Base-by-base conservation (phyloP, 2,329 filamentous ascomycete species). In the Sclerotinia spermophila region DNA sequence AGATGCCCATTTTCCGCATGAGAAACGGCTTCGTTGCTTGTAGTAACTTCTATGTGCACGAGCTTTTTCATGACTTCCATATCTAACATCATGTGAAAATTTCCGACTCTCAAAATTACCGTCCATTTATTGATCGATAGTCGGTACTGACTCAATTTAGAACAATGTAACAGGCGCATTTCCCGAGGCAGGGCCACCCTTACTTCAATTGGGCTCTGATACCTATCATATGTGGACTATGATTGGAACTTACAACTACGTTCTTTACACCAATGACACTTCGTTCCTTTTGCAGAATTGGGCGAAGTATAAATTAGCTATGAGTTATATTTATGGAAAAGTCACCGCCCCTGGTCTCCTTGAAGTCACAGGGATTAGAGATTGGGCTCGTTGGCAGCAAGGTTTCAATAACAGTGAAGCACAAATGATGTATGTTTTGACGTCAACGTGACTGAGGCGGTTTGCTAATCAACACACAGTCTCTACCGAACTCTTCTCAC, bases 221-320 rank as follows among this genome's bases (percentile, higher is more conserved):
- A 89, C 87, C 0, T 89, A 89, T 74, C 86, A 89, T 61, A 82
- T 87, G 76, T 86, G 85, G 81, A 85, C 84, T 1, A 83, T 89
- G 80, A 85, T 89, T 59, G 86, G 86, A 15, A 85, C 84, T 10
- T 86, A 86, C 76, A 86, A 87, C 71, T 89, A 89, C 73, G 81
- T 87, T 55, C 80, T 88, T 2, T 89, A 84, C 73, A 85, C 84
- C 2, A 84, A 85, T 45, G 85, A 89, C 70, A 79, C 83, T 3
- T 78, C 77, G 0, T 88, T 86, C 70, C 77, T 88, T 11, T 71
- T 75, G 7, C 68, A 76, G 7, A 83, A 84, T 40, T 88, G 86
- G 86, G 75, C 79, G 0, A 81, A 81, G 4, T 88, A 88, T 74
- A 75, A 82, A 8, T 77, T 77, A 6, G 86, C 84, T 1, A 84